A percentile compares a stretch with the other conserved stretches of the same genome.
These are phyloP conservation scores for Penicillium sp. DNA, from an alignment of 2,329 filamentous ascomycete genomes.

Conservation along the genomic window DNA sequence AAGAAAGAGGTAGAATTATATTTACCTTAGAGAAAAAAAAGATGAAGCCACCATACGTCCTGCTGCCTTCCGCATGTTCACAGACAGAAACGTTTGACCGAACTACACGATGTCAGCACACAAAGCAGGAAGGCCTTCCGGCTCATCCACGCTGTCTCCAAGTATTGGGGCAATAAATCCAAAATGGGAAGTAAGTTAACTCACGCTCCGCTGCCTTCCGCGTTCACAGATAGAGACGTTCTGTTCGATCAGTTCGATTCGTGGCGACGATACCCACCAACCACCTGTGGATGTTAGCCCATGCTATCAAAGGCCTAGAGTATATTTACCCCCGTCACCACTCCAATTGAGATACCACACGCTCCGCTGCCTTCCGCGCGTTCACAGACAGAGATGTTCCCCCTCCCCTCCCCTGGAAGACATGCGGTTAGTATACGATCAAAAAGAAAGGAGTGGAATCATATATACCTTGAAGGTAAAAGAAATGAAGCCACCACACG, in stretches of 20 bases:
- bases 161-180: too few species aligned
- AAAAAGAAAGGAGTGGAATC: too few species aligned
- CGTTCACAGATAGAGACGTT: not conserved
- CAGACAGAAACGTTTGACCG: not conserved
- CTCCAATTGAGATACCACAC: not conserved
- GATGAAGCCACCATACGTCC: not conserved
- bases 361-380: not conserved
- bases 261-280: too few species aligned
- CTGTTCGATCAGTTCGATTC: not conserved
- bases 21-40: not conserved
- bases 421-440: not conserved
- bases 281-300: too few species aligned
- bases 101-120: too few species aligned
- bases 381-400: not conserved
- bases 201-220: not conserved
- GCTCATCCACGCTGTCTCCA: too few species aligned
- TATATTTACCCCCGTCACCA: too few species aligned
- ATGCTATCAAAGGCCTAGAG: too few species aligned
- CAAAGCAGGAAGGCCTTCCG: too few species aligned
- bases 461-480: not conserved
- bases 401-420: not conserved
- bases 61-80: not conserved
- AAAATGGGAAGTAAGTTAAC: not conserved
- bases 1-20: not conserved
- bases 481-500: not conserved